Base-by-base conservation (phyloP, 139 green algal genomes). In the Edaphochlamys debaryana region DNA sequence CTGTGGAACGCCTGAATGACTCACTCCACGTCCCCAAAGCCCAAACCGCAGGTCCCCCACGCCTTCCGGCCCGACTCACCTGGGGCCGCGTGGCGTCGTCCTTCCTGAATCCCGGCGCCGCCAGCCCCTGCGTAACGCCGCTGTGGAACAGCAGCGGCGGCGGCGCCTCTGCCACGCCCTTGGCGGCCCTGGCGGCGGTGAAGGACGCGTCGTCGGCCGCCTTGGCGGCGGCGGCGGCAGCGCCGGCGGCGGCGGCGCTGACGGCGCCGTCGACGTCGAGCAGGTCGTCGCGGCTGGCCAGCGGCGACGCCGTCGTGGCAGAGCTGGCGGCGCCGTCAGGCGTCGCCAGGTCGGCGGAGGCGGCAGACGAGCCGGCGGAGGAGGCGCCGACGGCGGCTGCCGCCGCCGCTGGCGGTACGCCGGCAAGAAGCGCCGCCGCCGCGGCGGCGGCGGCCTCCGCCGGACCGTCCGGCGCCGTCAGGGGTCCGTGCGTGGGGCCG, bases 401-500 rank as follows among this genome's bases (percentile, higher is more conserved):
- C 19, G 29, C 29, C 41, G 27, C 56, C 62, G 62, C n/a, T 19
- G n/a, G 58, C 32, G 74, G 74, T 38, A 81, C 60, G 36, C 71
- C 71, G 20, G 75, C 75, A 4, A 81, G 60, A 11, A 81, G 42
- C 42, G 75, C 75, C 15, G 75, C 75, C 11, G 60, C 60, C 15
- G 75, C 75, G n/a, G 75, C 62, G 2, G 60, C 60, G 0, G 75
- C 60, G 19, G 75, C 60, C 17, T 32, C 5, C 30, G 29, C 38
- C 20, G 27, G 17, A 4, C 37, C 13, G 3, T 41, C 13, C 41
- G 62, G 40, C 20, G 7, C 27, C 3, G 32, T 40, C 60, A 72
- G 42, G 25, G 60, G 60, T 41, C 75, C 60, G 37, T 81, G 75
- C 20, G 60, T 71, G 30, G 60, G 20, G 50, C 75, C 75, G 41